phyloP scores from a whole-genome alignment of 2,329 filamentous ascomycete genomes.

The Alternaria sp. region DNA sequence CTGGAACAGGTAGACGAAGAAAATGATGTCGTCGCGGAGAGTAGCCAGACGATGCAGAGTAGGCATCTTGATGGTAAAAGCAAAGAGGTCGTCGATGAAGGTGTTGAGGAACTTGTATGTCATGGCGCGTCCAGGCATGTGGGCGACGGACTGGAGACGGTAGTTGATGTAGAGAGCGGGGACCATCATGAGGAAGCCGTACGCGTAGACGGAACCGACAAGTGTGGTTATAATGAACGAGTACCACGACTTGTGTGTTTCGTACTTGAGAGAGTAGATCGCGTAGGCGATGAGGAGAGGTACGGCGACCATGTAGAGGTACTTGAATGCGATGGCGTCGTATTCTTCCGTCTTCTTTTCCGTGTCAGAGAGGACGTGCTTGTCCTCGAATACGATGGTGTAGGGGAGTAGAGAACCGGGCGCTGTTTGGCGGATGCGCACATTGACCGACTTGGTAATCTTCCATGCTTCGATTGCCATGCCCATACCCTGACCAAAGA shows the following conservation, averaged over 20 bases:
- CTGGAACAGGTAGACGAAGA: conserved; percentile 98
- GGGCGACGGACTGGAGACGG: conserved; percentile 85
- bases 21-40: conserved; percentile 93
- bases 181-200: conserved; percentile 99
- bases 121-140: conserved; percentile 97
- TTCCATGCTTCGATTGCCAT: conserved; percentile 88
- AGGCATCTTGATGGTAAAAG: conserved; percentile 99
- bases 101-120: conserved; percentile 99
- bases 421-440: conserved; percentile 75
- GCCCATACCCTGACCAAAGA: conserved; percentile 89
- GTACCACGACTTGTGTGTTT: conserved; percentile 98
- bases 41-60: conserved; percentile 91
- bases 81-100: conserved; percentile 98
- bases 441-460: conserved; percentile 92
- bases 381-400: conserved; percentile 87
- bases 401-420: conserved; percentile 79
- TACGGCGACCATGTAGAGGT: conserved; percentile 91
- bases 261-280: conserved; percentile 88
- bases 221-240: conserved; percentile 94
- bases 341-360: conserved; percentile 99
- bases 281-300: conserved; percentile 90
- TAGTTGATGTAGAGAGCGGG: conserved; percentile 99
- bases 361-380: conserved; percentile 92
- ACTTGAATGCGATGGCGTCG: conserved; percentile 96
- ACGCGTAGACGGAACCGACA: conserved; percentile 95